Evolutionary conservation across 805 yeast species (phyloP).

Genomic region (Isabelozyma pseudorhagii): DNA sequence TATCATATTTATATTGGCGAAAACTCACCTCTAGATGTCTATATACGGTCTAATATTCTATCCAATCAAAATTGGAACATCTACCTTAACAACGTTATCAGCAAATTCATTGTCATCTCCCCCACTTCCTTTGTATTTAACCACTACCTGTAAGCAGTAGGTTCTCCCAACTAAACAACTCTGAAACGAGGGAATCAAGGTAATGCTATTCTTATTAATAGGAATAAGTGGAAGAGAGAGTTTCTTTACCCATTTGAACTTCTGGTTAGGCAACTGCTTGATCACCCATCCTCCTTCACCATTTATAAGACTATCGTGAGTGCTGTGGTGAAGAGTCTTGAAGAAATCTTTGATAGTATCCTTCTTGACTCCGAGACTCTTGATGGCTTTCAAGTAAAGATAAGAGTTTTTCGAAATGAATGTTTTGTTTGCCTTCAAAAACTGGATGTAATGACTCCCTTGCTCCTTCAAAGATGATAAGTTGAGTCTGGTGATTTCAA

Average conservation of each 20-base stretch:
- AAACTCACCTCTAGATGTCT: neutral
- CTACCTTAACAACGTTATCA: constrained; percentile 29
- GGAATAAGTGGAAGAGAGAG: constrained; percentile 41
- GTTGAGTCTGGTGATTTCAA: constrained; percentile 30
- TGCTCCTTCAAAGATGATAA: constrained; percentile 32
- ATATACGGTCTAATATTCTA: constrained; percentile 4
- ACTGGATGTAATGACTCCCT: constrained; percentile 29
- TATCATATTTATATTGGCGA: neutral
- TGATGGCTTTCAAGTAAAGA: constrained; percentile 36
- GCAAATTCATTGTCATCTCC: constrained; percentile 32
- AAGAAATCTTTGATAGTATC: constrained; percentile 38
- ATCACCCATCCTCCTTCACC: constrained; percentile 26
- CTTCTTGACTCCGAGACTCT: constrained; percentile 35
- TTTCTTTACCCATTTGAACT: constrained; percentile 23
- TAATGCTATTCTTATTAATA: constrained; percentile 42
- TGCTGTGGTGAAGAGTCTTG: constrained; percentile 20
- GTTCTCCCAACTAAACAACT: constrained; percentile 59
- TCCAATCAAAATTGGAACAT: constrained; percentile 36
- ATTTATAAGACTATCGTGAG: constrained; percentile 21
- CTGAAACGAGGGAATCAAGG: constrained; percentile 61
- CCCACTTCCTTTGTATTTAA: constrained; percentile 41
- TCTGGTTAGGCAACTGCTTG: constrained; percentile 11
- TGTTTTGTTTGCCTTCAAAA: constrained; percentile 31
- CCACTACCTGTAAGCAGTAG: constrained; percentile 49
- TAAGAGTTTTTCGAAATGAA: constrained; percentile 29